These are phyloP conservation scores for Cytospora chrysosperma DNA, from an alignment of 2,329 filamentous ascomycete genomes.

Conservation along the genomic window DNA sequence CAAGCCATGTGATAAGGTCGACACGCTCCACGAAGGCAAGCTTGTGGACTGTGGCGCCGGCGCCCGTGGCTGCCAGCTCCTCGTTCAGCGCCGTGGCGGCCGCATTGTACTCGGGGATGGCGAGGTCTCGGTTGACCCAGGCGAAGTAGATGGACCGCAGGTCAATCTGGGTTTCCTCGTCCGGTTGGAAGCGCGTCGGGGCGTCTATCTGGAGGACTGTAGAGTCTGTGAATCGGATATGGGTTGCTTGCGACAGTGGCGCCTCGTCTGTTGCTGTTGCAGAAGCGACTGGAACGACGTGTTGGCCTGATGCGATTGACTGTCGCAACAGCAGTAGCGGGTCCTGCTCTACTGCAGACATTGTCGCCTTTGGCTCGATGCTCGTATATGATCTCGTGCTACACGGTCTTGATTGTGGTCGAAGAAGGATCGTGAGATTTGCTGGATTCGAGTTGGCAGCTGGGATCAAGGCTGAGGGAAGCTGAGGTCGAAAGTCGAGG, in stretches of 20 bases:
- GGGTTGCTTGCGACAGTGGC: slow-evolving; percentile 70
- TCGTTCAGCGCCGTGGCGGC: slow-evolving; percentile 79
- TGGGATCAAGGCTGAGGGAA: not conserved
- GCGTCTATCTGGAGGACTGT: slow-evolving; percentile 67
- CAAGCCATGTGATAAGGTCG: slow-evolving; percentile 90
- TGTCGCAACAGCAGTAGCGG: slow-evolving; percentile 81
- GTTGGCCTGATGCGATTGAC: slow-evolving; percentile 69
- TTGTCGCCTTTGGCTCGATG: slow-evolving; percentile 31
- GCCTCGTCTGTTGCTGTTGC: slow-evolving; percentile 63
- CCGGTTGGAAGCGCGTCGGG: slow-evolving; percentile 80
- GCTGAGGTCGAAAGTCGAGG: not conserved
- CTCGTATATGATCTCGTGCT: not conserved
- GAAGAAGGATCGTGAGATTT: not conserved
- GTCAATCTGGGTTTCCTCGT: slow-evolving; percentile 69
- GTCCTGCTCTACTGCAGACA: slow-evolving; percentile 66
- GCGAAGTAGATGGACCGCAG: slow-evolving; percentile 95
- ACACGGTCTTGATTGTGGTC: not conserved
- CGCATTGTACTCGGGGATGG: slow-evolving; percentile 88
- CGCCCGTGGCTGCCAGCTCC: slow-evolving; percentile 54
- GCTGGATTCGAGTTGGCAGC: not conserved
- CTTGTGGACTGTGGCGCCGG: slow-evolving; percentile 74
- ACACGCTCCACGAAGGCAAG: slow-evolving; percentile 88
- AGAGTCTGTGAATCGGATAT: slow-evolving; percentile 70
- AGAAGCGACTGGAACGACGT: slow-evolving; percentile 73
- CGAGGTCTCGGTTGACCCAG: slow-evolving; percentile 88